phyloP scores from a whole-genome alignment of 495 filamentous ascomycete genomes.

The Aspergillus coremiiformis region DNA sequence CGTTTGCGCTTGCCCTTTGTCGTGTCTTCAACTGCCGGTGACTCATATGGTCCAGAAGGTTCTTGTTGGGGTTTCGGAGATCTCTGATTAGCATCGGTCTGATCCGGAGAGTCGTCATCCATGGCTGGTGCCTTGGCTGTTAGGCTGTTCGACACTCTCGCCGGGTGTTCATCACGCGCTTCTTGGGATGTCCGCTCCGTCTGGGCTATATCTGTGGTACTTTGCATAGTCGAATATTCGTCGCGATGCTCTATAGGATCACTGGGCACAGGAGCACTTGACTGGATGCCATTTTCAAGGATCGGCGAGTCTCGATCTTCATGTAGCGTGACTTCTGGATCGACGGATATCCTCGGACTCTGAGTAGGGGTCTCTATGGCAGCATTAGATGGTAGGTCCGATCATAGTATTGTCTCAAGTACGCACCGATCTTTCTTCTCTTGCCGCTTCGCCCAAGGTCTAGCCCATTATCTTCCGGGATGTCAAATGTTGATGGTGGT shows the following conservation, averaged over 20 bases:
- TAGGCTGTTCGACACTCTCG: neutral
- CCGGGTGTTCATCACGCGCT: neutral
- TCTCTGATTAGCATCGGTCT: neutral
- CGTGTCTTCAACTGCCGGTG: constrained; percentile 3
- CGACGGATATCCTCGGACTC: neutral
- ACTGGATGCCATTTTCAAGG: constrained; percentile 6
- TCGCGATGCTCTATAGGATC: neutral
- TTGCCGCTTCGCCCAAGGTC: constrained; percentile 20
- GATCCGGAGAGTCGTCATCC: neutral
- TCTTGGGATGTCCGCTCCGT: constrained; percentile 1
- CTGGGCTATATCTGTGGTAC: neutral
- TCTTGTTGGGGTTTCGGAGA: neutral
- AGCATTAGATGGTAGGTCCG: neutral
- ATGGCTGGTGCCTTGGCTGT: neutral
- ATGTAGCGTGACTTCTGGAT: constrained; percentile 1
- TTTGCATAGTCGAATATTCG: neutral
- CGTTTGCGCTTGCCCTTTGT: constrained; percentile 7
- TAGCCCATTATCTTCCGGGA: constrained; percentile 12
- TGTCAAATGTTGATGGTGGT: constrained; percentile 20
- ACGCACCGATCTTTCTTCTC: constrained; percentile 27
- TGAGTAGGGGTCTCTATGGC: constrained; percentile 13
- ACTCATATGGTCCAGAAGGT: constrained; percentile 4
- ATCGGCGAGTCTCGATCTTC: neutral
- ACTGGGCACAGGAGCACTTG: neutral
- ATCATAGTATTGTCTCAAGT: neutral